These are phyloP conservation scores for Phytopythium aichiense DNA, from an alignment of 352 stramenopile species.

Conservation along the genomic window DNA sequence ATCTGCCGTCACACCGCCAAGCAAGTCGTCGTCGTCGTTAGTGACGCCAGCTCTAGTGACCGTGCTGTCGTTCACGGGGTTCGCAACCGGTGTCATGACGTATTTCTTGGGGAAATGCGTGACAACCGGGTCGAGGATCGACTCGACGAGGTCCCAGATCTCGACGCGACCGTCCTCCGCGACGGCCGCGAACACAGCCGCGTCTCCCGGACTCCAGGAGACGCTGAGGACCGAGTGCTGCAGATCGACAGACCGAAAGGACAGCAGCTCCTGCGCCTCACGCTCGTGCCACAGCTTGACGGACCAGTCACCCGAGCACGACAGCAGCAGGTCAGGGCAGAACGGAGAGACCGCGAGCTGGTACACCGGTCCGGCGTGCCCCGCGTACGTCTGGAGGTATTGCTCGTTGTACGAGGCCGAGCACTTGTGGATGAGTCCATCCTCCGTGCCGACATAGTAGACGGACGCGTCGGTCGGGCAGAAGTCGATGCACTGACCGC, in stretches of 20 bases:
- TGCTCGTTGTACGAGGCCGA: conserved; percentile 93
- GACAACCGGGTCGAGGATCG: conserved; percentile 80
- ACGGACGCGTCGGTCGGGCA: conserved; percentile 61
- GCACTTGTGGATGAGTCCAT: conserved; percentile 91
- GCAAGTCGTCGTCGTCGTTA: conserved; percentile 6
- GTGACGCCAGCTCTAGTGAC: conserved; percentile 5
- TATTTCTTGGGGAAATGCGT: conserved; percentile 70
- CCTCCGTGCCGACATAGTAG: conserved; percentile 91
- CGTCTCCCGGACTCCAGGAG: conserved; percentile 80
- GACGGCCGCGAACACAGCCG: conserved; percentile 83
- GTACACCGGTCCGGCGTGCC: conserved; percentile 89
- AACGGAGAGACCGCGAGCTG: conserved; percentile 86
- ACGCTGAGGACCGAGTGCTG: conserved; percentile 79
- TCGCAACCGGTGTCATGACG: conserved; percentile 9
- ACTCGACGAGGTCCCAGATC: conserved; percentile 88
- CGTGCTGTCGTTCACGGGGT: conserved; percentile 2
- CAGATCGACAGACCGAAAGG: conserved; percentile 76
- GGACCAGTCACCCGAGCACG: conserved; percentile 87
- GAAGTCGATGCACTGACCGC: conserved; percentile 88
- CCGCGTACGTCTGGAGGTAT: conserved; percentile 89
- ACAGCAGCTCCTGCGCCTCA: conserved; percentile 49
- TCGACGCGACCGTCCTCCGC: conserved; percentile 89
- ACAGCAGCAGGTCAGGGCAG: conserved; percentile 81
- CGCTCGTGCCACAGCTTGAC: conserved; percentile 84
- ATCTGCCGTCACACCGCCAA: conserved; percentile 6